phyloP scores from a whole-genome alignment of 192 early-diverging fungal species.

The Backusella tarrabulga region DNA sequence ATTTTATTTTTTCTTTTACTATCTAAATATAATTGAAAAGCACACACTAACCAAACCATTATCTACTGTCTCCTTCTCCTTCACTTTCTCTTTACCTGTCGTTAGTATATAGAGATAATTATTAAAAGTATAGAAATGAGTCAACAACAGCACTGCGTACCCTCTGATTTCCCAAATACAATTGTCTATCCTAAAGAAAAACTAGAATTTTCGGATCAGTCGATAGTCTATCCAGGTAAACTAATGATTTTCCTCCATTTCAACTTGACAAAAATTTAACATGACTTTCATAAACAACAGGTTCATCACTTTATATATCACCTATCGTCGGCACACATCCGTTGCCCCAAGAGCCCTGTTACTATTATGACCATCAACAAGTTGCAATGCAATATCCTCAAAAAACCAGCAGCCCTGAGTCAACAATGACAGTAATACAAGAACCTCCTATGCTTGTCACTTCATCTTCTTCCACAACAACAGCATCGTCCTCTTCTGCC shows the following conservation, averaged over 20 bases:
- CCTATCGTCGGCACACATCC: neutral
- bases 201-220: constrained; percentile 12
- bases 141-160: neutral
- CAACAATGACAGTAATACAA: constrained; percentile 9
- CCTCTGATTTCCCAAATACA: neutral
- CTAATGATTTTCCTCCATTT: neutral
- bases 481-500: constrained; percentile 29
- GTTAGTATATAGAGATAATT: neutral
- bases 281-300: neutral
- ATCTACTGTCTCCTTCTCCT: neutral
- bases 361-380: constrained; percentile 6
- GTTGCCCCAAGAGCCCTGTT: neutral
- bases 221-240: constrained; percentile 15
- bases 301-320: constrained; percentile 16
- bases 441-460: constrained; percentile 26
- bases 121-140: neutral
- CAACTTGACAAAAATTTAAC: neutral
- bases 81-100: neutral
- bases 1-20: neutral
- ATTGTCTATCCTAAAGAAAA: neutral
- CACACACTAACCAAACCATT: neutral
- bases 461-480: constrained; percentile 30
- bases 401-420: neutral
- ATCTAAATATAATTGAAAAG: neutral
- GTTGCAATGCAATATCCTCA: neutral